Evolutionary conservation across 495 filamentous ascomycete genomes (phyloP), one percentile per base, ranked within the genome.

Genomic region (Daldinia grandis): DNA sequence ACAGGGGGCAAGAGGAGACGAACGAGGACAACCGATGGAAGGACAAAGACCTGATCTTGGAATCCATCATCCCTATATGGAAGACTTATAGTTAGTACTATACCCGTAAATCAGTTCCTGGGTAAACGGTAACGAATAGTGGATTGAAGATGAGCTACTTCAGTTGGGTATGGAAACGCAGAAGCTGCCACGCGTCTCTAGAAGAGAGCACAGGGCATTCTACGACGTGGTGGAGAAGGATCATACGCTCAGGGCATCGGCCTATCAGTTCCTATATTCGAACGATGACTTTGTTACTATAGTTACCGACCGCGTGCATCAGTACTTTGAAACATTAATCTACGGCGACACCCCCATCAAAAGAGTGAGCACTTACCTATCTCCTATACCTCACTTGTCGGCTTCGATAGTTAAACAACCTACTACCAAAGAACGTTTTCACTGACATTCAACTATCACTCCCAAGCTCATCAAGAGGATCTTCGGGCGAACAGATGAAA

Each of bases 1-100:
- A 47, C 1, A 38, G 19, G 0, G 27, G 37, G 19, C 30, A 44
- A 27, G 5, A 24, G 15, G 24, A 54, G 3, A 25, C 54, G 21
- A 38, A 61, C 21, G 27, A 38, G 21, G 17, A 64, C 30, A 33
- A 2, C 4, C 17, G 5, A 56, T 67, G 64, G 64, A 56, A 49
- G 8, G 49, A 67, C 5, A 67, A 67, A 35, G 64, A 67, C 15
- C 50, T 61, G 3, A 19, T 67, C 6, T 21, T 67, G 17, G 66
- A 69, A 58, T n/a, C 53, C 27, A 25, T 44, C 5, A 9, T 58
- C 0, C 24, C 53, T 5, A 69, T 30, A 25, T 19, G 58, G 7
- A 63, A 63, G 40, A 57, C 0, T 3, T 67, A 67, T 27, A 0
- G 64, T 67, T 21, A 37, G 64, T 67, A 2, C 12, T 27, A 42